Base-by-base conservation (phyloP, 2,329 filamentous ascomycete species). In the Fusarium papillatum region DNA sequence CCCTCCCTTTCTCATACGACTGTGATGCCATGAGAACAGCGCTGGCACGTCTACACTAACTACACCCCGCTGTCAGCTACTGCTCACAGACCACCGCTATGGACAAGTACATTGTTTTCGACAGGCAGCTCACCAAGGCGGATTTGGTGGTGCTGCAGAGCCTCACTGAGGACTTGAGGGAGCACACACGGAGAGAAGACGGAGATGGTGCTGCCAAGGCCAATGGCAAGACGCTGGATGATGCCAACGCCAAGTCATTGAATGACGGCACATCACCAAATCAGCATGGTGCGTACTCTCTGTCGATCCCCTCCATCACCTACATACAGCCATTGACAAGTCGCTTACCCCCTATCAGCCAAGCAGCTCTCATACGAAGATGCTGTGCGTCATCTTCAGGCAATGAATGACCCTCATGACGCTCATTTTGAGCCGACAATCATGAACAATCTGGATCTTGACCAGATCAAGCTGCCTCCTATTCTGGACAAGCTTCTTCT, bases 401-500 rank as follows among this genome's bases (percentile, higher is more conserved):
- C 73, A 29, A 39, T 75, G 22, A 75, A 75, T 24, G 50, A 75
- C 26, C 73, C 73, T 9, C 65, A 73, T n/a, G 73, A 75, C 55
- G 70, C 73, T 8, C 70, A 65, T 26, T 75, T 75, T 31, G 73
- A 75, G 60, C 73, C 74, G 10, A 75, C 66, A 17, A 53, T 75
- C 36, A 68, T 62, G 1, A 70, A 36, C 34, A 73, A 61, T 6
- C 66, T 71, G 66, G 73, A 75, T 17, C n/a, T 75, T 50, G 73
- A 75, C 16, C 59, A 75, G 31, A 75, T 75, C 63, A 75, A 76
- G 59, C 50, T 75, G 13, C 73, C 73, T 0, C 13, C 73, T 6
- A 60, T 76, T 6, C 55, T 75, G 1, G 70, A 75, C 50, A 76
- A 75, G 62, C 7, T 60, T 3, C 19, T 93, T 3, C 84, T 95